Conservation (phyloP, 441 rosid species). For the Bruguiera hainesii region DNA sequence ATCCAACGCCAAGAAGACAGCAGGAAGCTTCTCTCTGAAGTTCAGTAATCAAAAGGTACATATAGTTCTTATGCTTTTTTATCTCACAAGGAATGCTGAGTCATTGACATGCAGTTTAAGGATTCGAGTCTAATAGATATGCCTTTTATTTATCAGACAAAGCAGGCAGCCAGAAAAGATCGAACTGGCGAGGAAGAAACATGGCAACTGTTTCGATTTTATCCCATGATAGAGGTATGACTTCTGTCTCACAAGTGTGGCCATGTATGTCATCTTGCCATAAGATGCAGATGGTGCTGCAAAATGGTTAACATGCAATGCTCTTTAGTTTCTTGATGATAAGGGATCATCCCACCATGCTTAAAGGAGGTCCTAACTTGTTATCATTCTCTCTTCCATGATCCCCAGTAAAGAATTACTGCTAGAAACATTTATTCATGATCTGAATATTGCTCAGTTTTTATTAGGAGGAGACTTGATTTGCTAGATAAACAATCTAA, state of each 20-base stretch:
- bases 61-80: slow-evolving; percentile 4
- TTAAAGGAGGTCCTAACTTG: not conserved
- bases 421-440: not conserved
- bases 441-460: too few relatives aligned
- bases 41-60: slow-evolving; percentile 52
- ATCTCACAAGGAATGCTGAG: slow-evolving; percentile 4
- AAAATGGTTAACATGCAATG: not conserved
- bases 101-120: not conserved
- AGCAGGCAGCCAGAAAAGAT: slow-evolving; percentile 78
- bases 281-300: not conserved
- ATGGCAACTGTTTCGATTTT: slow-evolving; percentile 92
- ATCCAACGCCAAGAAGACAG: slow-evolving; percentile 52
- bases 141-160: slow-evolving; percentile 52
- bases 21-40: slow-evolving; percentile 67
- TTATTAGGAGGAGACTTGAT: too few relatives aligned
- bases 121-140: slow-evolving; percentile 11
- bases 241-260: slow-evolving; percentile 1
- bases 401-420: not conserved
- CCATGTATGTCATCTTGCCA: not conserved
- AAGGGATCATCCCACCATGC: slow-evolving; percentile 1
- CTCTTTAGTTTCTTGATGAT: not conserved
- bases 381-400: not conserved
- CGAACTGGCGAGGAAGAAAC: slow-evolving; percentile 66
- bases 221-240: slow-evolving; percentile 87
- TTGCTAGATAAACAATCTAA: too few relatives aligned